A percentile compares a stretch with the other conserved stretches of the same genome.
Conservation (phyloP, 2,329 filamentous ascomycete genomes). For the Paecilomyces sp. region DNA sequence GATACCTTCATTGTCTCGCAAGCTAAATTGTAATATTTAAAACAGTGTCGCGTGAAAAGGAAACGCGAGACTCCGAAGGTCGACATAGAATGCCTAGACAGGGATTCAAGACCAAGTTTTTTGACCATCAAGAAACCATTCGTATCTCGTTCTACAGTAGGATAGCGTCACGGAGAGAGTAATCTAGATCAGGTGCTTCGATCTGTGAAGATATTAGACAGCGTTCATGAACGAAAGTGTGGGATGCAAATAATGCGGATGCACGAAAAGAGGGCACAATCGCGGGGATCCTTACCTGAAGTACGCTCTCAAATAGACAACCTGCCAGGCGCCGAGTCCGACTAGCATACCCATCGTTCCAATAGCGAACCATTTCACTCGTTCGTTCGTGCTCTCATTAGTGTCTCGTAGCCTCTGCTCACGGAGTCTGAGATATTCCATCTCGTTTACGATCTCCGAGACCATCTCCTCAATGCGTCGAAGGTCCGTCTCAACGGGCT, state of each 20-base stretch:
- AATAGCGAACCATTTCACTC: conserved; percentile 98
- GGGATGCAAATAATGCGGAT: background rate
- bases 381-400: conserved; percentile 98
- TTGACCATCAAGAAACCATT: background rate
- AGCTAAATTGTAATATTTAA: background rate
- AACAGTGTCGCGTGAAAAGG: background rate
- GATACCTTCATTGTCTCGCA: background rate
- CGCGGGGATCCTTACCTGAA: conserved; percentile 58
- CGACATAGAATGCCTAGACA: background rate
- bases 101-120: background rate
- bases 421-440: conserved; percentile 85
- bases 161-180: conserved; percentile 1
- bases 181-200: conserved; percentile 60
- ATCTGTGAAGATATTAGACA: conserved; percentile 34
- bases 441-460: conserved; percentile 79
- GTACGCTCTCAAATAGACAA: conserved; percentile 94
- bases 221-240: background rate
- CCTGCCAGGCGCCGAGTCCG: conserved; percentile 89
- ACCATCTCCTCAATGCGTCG: conserved; percentile 88
- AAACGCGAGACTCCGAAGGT: background rate
- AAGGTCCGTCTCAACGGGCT: conserved; percentile 92
- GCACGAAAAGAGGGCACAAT: background rate
- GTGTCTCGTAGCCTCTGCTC: conserved; percentile 97
- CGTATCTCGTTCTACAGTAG: conserved; percentile 1
- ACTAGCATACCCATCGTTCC: conserved; percentile 87